Percentiles rank a stretch among this genome's conserved stretches.
phyloP scores from a whole-genome alignment of 2,329 filamentous ascomycete species.

The Leptographium wingfieldii region DNA sequence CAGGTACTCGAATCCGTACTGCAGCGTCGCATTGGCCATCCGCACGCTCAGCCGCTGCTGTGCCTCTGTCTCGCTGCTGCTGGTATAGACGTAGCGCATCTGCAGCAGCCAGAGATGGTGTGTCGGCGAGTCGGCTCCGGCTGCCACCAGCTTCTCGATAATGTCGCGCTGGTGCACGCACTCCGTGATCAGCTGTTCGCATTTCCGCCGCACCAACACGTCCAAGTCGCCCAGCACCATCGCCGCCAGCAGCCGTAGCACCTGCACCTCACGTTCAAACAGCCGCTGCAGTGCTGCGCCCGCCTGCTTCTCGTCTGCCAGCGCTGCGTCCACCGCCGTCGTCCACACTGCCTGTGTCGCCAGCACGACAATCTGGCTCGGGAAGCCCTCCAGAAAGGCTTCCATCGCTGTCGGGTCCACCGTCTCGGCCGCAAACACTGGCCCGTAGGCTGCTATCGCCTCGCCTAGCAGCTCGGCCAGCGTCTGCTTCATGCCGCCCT shows the following conservation, averaged over 20 bases:
- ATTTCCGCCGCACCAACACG: constrained; percentile 82
- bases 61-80: constrained; percentile 60
- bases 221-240: constrained; percentile 86
- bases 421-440: constrained; percentile 58
- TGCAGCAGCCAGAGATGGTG: constrained; percentile 91
- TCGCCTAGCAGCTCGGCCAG: constrained; percentile 83
- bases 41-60: constrained; percentile 75
- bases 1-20: constrained; percentile 96
- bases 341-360: constrained; percentile 94
- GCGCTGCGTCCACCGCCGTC: constrained; percentile 64
- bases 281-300: constrained; percentile 49
- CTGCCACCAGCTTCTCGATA: constrained; percentile 72
- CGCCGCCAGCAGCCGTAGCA: constrained; percentile 74
- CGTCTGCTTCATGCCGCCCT: constrained; percentile 86
- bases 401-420: constrained; percentile 61
- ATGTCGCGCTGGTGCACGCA: constrained; percentile 95
- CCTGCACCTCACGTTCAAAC: constrained; percentile 70
- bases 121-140: constrained; percentile 59
- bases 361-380: constrained; percentile 89
- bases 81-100: constrained; percentile 83
- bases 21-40: constrained; percentile 92
- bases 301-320: constrained; percentile 51
- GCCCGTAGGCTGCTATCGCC: constrained; percentile 69
- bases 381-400: constrained; percentile 71
- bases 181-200: constrained; percentile 96